These are phyloP conservation scores for Nemophila menziesii DNA, from an alignment of 257 asterid species.

Conservation along the genomic window DNA sequence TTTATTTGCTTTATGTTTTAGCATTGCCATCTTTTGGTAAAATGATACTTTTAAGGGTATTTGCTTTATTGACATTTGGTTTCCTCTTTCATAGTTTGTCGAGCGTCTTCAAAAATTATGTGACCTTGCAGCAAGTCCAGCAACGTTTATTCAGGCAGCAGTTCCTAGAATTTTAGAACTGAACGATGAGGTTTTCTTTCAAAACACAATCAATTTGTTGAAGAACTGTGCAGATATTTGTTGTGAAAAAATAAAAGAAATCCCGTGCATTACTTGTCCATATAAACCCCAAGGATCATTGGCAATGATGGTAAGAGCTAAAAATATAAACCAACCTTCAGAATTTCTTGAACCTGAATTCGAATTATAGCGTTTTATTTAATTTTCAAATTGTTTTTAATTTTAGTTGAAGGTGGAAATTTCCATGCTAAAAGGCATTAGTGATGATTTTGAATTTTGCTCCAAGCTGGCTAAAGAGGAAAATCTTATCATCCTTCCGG, in stretches of 20 bases:
- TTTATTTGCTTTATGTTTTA: too few species aligned
- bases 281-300: slow-evolving; percentile 62
- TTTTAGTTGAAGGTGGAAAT: slow-evolving; percentile 46
- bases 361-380: too few species aligned
- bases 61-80: too few species aligned
- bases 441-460: slow-evolving; percentile 63
- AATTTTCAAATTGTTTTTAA: background rate
- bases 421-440: slow-evolving; percentile 39
- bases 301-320: slow-evolving; percentile 46
- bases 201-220: slow-evolving; percentile 37
- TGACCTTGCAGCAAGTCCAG: slow-evolving; percentile 74
- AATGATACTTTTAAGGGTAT: too few species aligned
- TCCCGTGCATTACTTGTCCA: slow-evolving; percentile 48
- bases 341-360: too few species aligned
- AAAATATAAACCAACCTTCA: background rate
- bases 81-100: slow-evolving; percentile 43
- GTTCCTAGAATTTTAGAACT: slow-evolving; percentile 52
- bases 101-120: slow-evolving; percentile 68
- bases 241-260: slow-evolving; percentile 39
- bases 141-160: slow-evolving; percentile 91
- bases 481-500: slow-evolving; percentile 70
- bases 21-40: too few species aligned
- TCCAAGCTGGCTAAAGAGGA: slow-evolving; percentile 79
- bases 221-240: slow-evolving; percentile 41
- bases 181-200: slow-evolving; percentile 45